Conservation (phyloP, 495 filamentous ascomycete genomes). For the Aspergillus affinis region DNA sequence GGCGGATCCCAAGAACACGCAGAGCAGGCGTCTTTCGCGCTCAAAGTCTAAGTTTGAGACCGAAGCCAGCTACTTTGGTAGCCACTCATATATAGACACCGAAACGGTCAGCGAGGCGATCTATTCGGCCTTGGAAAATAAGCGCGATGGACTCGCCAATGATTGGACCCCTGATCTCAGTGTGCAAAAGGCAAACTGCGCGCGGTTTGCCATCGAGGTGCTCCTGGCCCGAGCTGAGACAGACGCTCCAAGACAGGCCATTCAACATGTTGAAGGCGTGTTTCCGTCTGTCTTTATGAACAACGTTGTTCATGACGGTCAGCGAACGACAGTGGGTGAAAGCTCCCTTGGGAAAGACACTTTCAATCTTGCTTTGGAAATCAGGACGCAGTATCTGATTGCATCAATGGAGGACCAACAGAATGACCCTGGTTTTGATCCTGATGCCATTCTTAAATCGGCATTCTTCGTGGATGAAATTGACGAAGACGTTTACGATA, state of each 20-base stretch:
- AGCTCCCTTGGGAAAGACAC: conserved; percentile 31
- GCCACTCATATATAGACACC: conserved; percentile 32
- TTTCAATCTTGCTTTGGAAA: conserved; percentile 39
- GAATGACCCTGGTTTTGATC: conserved; percentile 27
- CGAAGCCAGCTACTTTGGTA: conserved; percentile 28
- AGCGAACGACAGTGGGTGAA: conserved; percentile 17
- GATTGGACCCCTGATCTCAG: conserved; percentile 29
- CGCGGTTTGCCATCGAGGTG: conserved; percentile 34
- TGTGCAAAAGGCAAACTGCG: conserved; percentile 42
- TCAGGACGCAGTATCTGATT: conserved; percentile 41
- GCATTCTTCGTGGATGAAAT: conserved; percentile 29
- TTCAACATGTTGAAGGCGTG: conserved; percentile 28
- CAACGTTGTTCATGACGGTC: conserved; percentile 13
- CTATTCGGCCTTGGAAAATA: conserved; percentile 14
- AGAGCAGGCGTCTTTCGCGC: conserved; percentile 28
- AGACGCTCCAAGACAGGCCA: conserved; percentile 18
- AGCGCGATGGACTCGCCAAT: conserved; percentile 8
- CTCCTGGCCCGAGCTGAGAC: conserved; percentile 25
- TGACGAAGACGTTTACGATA: conserved; percentile 17
- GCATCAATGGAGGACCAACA: conserved; percentile 31
- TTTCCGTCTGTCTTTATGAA: conserved; percentile 39
- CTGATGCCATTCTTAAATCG: conserved; percentile 22
- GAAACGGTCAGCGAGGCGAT: conserved; percentile 19
- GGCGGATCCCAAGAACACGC: conserved; percentile 27
- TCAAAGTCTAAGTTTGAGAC: conserved; percentile 19